Base-by-base conservation (phyloP, 768 basidiomycete genomes). In the Leccinum rimulosum region DNA sequence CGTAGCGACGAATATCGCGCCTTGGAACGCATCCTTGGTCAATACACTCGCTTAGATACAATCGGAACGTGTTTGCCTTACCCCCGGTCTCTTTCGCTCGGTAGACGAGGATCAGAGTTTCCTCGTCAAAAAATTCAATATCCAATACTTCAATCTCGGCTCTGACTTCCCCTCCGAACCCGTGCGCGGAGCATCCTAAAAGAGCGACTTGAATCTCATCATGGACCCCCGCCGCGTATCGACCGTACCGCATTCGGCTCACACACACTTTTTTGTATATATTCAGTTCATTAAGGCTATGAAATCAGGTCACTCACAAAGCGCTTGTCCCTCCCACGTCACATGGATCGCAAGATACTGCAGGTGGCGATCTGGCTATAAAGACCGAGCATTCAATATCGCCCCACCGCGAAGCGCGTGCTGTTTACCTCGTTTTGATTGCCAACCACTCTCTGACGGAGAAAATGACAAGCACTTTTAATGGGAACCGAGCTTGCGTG, bases 51-150 rank as follows among this genome's bases (percentile, higher is more conserved):
- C 19, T 22, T 50, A 14, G 45, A 56, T 28, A 35, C 55, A 55
- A 12, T 70, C 66, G 61, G 67, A 66, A 67, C 59, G 27, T 60
- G 57, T 45, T 33, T 50, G 48, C 55, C 84, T 75, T 70, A 87
- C 87, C 80, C 68, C 77, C 69, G 57, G 68, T 71, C 59, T 73
- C 75, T 57, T 75, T 75, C 68, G 73, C 71, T 71, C 81, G 83
- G 75, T 83, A 87, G 60, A 89, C 80, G 61, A 90, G 76, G 64
- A 90, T 79, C 60, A 91, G 69, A 66, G 72, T 76, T 70, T 85
- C 82, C 64, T 90, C 86, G 76, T 93, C 91, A 72, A 93, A 91
- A 74, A 92, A 92, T 56, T 90, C 87, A 47, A 76, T 80, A 66
- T 87, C 86, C 69, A 91, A 69, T 49, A 90, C 64, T 59, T 85